A percentile compares a stretch with the other conserved stretches of the same genome.
These are phyloP conservation scores for Albophoma yamanashiensis DNA, from an alignment of 2,329 filamentous ascomycete genomes.

Conservation along the genomic window DNA sequence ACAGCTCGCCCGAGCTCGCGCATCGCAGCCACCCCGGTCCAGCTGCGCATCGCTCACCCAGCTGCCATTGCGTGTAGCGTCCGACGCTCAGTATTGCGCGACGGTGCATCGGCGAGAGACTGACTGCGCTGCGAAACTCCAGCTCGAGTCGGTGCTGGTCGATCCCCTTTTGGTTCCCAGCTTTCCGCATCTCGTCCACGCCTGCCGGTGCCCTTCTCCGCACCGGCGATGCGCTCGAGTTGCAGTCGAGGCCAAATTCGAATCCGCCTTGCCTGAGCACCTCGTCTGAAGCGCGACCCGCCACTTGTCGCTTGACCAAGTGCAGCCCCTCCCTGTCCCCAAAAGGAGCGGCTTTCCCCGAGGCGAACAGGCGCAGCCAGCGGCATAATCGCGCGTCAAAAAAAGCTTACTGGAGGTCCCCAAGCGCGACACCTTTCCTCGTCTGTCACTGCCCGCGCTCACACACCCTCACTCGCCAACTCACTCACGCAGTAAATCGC, in stretches of 20 bases:
- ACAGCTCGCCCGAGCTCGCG: background rate
- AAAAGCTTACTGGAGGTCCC: conserved; percentile 12
- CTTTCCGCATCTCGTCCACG: background rate
- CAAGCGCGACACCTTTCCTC: conserved; percentile 14
- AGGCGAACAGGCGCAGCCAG: conserved; percentile 14
- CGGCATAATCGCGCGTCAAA: conserved; percentile 19
- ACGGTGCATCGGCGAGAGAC: background rate
- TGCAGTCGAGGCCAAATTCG: background rate
- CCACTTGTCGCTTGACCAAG: background rate
- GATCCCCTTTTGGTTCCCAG: background rate
- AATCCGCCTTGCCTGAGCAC: background rate
- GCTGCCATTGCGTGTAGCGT: background rate
- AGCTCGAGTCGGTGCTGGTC: background rate
- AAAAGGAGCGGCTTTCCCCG: conserved; percentile 7
- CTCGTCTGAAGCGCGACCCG: background rate
- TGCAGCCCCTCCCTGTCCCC: conserved; percentile 2
- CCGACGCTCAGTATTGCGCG: background rate
- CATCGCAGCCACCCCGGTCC: background rate
- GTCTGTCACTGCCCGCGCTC: conserved; percentile 3
- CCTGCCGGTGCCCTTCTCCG: background rate
- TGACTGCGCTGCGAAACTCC: background rate
- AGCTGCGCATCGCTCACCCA: background rate
- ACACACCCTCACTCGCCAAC: background rate
- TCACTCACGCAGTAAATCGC: background rate
- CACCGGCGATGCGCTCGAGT: background rate